Conservation (phyloP, 2,329 filamentous ascomycete species). For the Sclerotinia subarctica region DNA sequence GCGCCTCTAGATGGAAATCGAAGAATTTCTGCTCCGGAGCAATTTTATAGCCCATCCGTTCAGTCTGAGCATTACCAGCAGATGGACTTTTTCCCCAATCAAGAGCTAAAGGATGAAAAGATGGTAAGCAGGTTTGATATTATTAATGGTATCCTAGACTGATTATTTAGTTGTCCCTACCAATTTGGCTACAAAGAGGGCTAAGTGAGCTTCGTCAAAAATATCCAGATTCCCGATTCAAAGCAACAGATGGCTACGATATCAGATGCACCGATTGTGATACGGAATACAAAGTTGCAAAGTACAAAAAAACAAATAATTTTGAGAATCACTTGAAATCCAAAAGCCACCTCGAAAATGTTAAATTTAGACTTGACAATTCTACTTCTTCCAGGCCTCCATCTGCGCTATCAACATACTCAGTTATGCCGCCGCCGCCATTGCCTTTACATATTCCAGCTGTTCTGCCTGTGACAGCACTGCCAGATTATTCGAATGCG, state of each 20-base stretch:
- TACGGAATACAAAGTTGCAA: background rate
- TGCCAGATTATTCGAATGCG: background rate
- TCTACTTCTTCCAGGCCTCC: background rate
- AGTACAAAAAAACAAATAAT: background rate
- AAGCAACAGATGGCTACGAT: background rate
- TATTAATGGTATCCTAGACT: background rate
- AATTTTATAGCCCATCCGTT: slow-evolving; percentile 9
- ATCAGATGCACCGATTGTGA: slow-evolving; percentile 14
- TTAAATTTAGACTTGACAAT: background rate
- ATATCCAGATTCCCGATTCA: slow-evolving; percentile 2
- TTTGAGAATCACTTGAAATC: slow-evolving; percentile 8
- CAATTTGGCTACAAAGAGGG: slow-evolving; percentile 14
- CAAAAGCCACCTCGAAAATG: background rate
- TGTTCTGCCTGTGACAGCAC: background rate
- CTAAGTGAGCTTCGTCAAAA: slow-evolving; percentile 13
- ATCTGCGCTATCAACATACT: background rate
- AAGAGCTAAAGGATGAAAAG: background rate
- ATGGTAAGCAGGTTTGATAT: background rate
- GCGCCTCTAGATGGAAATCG: slow-evolving; percentile 11
- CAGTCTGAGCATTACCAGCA: slow-evolving; percentile 3
- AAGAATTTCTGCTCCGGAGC: slow-evolving; percentile 3
- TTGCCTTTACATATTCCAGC: background rate
- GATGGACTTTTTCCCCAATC: background rate
- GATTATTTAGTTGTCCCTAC: slow-evolving; percentile 2
- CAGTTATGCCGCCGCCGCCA: slow-evolving; percentile 10